Evolutionary conservation across 495 filamentous ascomycete genomes (phyloP), one percentile per base, ranked within the genome.

Genomic region (Aspergillus sclerotiicarbonarius): DNA sequence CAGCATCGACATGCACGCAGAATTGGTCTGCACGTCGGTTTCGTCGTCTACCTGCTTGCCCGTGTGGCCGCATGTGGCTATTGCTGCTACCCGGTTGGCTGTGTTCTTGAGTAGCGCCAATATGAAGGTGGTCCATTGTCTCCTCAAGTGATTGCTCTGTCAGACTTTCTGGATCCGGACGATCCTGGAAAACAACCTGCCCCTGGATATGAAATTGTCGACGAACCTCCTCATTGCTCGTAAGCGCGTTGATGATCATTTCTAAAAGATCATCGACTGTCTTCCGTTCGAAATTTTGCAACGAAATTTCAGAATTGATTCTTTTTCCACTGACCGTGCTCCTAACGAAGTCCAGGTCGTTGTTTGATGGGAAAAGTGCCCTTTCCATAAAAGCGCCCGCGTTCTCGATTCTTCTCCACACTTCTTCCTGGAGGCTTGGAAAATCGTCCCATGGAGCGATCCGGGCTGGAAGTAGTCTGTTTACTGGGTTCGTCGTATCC

Each of bases 291-390:
- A 65, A 64, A 52, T 62, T 62, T 33, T 51, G 62, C 33, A 65
- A 56, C 20, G 63, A 64, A n/a, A 53, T 41, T 59, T 68, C 61
- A 20, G 58, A 68, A 59, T 68, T 63, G 20, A 65, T 68, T n/a
- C n/a, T n/a, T n/a, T n/a, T n/a, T 32, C 56, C 57, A 46, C 13
- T 55, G 45, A 62, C 54, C 39, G 61, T 66, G 21, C 49, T 62
- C 47, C 21, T 51, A 37, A 67, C 58, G 46, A 54, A 61, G 44
- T 67, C 58, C 1, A 59, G 44, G 56, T 63, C 55, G 15, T 7
- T 41, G 54, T 61, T 46, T 25, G 51, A 47, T 19, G 54, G 43
- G 32, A 64, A 60, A 4, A 62, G 53, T 8, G 31, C 45, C n/a
- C n/a, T 55, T 35, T 56, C 56, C 51, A 50, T 58, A 41, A 67